Evolutionary conservation across 2,329 filamentous ascomycete species (phyloP).

Genomic region (Talaromyces sp.): DNA sequence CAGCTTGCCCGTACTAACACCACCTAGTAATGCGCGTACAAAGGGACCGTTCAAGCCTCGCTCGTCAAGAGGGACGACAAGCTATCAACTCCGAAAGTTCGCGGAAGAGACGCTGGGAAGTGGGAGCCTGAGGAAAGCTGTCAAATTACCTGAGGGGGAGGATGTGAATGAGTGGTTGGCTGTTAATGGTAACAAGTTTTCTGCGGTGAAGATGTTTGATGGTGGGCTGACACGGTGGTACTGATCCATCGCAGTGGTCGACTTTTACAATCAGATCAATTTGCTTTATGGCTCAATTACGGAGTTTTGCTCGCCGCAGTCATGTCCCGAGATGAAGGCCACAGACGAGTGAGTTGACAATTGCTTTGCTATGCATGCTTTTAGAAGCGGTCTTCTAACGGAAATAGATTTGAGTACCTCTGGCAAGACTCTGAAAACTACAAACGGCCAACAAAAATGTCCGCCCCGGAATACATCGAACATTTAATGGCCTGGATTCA

Average conservation of each 20-base stretch:
- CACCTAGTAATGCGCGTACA: constrained; percentile 72
- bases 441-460: constrained; percentile 96
- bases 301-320: constrained; percentile 95
- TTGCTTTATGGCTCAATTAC: constrained; percentile 97
- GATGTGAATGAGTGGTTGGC: constrained; percentile 98
- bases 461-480: constrained; percentile 94
- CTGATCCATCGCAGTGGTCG: constrained; percentile 65
- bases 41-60: constrained; percentile 89
- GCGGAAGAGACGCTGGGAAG: constrained; percentile 94
- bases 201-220: not conserved
- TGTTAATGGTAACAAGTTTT: constrained; percentile 71
- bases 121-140: constrained; percentile 90
- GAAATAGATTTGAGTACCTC: constrained; percentile 82
- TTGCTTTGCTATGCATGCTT: not conserved
- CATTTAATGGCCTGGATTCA: constrained; percentile 98
- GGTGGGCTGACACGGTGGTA: constrained; percentile 24
- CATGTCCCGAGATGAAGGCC: constrained; percentile 99
- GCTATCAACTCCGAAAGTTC: constrained; percentile 94
- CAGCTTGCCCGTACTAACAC: constrained; percentile 37
- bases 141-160: constrained; percentile 94
- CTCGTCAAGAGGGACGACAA: constrained; percentile 79
- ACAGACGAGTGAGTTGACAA: constrained; percentile 73
- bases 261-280: constrained; percentile 99
- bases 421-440: constrained; percentile 96
- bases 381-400: not conserved